phyloP scores from a whole-genome alignment of 371 early-diverging fungal species.

The Smittium culicis region DNA sequence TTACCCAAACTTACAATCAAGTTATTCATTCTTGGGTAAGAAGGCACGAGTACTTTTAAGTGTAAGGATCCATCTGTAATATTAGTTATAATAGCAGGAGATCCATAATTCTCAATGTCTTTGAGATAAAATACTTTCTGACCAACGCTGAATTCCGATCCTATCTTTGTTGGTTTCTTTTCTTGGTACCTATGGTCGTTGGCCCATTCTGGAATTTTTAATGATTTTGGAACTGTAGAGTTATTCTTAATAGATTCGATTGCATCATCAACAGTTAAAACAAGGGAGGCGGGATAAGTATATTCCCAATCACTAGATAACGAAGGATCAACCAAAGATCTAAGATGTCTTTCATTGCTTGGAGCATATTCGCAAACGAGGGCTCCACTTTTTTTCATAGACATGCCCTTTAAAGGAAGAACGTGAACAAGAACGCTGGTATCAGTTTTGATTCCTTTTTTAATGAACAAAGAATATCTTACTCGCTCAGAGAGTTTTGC shows the following conservation, averaged over 20 bases:
- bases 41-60: not conserved
- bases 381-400: conserved; percentile 59
- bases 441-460: conserved; percentile 45
- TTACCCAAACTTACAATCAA: not conserved
- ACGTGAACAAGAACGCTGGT: conserved; percentile 57
- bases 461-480: conserved; percentile 29
- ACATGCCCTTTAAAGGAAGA: conserved; percentile 48
- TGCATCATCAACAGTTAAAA: not conserved
- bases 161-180: conserved; percentile 19
- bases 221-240: not conserved
- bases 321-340: not conserved
- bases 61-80: not conserved
- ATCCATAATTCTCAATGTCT: conserved; percentile 51
- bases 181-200: conserved; percentile 53
- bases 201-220: conserved; percentile 9
- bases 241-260: not conserved
- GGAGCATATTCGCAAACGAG: conserved; percentile 66
- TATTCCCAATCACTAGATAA: conserved; percentile 1
- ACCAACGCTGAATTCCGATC: conserved; percentile 47
- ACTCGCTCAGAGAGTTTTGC: conserved; percentile 35
- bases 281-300: conserved; percentile 13
- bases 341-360: not conserved
- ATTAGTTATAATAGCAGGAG: conserved; percentile 51
- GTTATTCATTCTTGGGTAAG: not conserved
- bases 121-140: conserved; percentile 54